Evolutionary conservation across 192 early-diverging fungal species (phyloP).

Genomic region (Backusella tarrabulga): DNA sequence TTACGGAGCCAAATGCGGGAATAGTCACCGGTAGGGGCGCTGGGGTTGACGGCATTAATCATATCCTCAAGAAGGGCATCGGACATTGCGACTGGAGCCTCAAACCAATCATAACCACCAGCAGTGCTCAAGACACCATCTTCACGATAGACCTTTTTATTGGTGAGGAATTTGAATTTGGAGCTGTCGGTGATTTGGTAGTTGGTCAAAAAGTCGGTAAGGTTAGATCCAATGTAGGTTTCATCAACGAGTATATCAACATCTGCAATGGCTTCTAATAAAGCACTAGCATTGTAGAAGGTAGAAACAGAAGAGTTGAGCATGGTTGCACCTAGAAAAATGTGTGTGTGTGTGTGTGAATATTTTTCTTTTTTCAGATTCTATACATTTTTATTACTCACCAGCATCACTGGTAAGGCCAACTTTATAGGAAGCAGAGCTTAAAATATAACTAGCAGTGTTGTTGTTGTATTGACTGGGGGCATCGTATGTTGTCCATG

Average conservation of each 20-base stretch:
- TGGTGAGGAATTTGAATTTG: constrained; percentile 61
- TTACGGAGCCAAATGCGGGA: constrained; percentile 71
- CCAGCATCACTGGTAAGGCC: constrained; percentile 67
- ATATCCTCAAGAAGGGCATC: constrained; percentile 73
- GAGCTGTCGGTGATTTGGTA: constrained; percentile 46
- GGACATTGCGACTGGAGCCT: constrained; percentile 59
- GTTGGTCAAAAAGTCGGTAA: constrained; percentile 52
- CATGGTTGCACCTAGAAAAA: constrained; percentile 34
- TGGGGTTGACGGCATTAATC: constrained; percentile 60
- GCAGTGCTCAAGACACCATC: constrained; percentile 62
- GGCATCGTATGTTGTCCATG: constrained; percentile 60
- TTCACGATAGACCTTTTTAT: constrained; percentile 63
- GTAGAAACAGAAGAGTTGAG: constrained; percentile 40
- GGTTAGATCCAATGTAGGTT: constrained; percentile 48
- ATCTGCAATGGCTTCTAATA: constrained; percentile 50
- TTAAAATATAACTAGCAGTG: constrained; percentile 61
- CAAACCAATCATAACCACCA: constrained; percentile 73
- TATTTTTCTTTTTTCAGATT: not conserved
- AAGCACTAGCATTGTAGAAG: constrained; percentile 41
- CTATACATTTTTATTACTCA: not conserved
- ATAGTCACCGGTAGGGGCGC: constrained; percentile 46
- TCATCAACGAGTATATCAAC: constrained; percentile 75
- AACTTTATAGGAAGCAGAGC: constrained; percentile 56
- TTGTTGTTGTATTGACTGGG: constrained; percentile 67
- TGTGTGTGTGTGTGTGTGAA: not conserved